A percentile compares a stretch with the other conserved stretches of the same genome.
These are phyloP conservation scores for Verticillium alfalfae DNA, from an alignment of 2,329 filamentous ascomycete genomes.

Conservation along the genomic window DNA sequence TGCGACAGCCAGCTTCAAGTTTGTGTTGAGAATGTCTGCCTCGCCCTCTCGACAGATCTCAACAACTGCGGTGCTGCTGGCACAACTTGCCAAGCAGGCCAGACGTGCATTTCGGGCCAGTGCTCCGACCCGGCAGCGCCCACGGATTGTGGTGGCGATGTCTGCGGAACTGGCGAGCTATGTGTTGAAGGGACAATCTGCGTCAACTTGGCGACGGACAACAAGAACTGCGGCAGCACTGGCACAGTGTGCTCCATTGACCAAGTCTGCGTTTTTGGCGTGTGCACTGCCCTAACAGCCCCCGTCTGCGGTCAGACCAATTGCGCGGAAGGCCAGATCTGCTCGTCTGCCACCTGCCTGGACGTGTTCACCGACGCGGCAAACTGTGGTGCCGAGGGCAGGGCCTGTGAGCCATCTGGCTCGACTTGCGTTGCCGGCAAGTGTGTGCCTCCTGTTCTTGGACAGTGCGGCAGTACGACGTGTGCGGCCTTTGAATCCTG, in stretches of 20 bases:
- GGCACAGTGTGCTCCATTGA: background rate
- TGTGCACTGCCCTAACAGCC: background rate
- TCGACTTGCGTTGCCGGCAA: background rate
- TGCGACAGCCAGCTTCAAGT: background rate
- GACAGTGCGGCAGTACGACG: background rate
- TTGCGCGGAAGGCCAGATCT: background rate
- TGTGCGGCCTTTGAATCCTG: background rate
- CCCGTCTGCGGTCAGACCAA: background rate
- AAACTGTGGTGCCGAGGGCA: background rate
- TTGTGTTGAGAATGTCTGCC: background rate
- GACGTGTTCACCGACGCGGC: background rate
- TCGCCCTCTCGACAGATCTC: background rate
- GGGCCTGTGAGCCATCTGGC: background rate
- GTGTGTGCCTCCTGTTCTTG: background rate
- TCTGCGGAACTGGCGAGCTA: background rate
- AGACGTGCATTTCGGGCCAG: background rate
- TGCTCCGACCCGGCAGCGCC: background rate
- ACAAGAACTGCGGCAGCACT: background rate
- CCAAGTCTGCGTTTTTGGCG: background rate
- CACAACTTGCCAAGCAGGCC: background rate
- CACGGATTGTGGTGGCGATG: background rate
- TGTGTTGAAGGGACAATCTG: background rate
- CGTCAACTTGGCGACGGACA: background rate
- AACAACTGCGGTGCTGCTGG: background rate
- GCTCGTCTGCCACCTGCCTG: background rate